Percentiles rank a stretch among this genome's conserved stretches.
Evolutionary conservation across 2,329 filamentous ascomycete species (phyloP).

Genomic region (Cercospora zeae-maydis): DNA sequence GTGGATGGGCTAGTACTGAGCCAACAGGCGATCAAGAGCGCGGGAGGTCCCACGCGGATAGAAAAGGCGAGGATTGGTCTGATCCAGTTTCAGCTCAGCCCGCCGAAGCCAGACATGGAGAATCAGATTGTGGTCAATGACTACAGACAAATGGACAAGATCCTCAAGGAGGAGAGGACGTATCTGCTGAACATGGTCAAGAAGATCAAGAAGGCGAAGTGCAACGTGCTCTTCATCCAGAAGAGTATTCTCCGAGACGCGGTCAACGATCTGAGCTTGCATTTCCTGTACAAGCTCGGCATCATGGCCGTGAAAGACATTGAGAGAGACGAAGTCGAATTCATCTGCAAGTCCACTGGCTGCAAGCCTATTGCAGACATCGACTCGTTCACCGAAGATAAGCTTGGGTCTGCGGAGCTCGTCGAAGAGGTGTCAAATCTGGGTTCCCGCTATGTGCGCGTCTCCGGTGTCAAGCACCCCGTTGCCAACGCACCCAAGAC

Average conservation of each 20-base stretch:
- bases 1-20: conserved; percentile 90
- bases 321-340: conserved; percentile 97
- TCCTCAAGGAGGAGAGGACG: conserved; percentile 96
- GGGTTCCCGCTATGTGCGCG: conserved; percentile 89
- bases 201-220: conserved; percentile 99
- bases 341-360: conserved; percentile 97
- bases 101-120: conserved; percentile 99
- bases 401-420: conserved; percentile 87
- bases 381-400: conserved; percentile 98
- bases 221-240: conserved; percentile 96
- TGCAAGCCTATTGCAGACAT: conserved; percentile 99
- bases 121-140: conserved; percentile 99
- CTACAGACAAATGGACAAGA: conserved; percentile 99
- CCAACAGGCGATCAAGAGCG: conserved; percentile 89
- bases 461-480: conserved; percentile 81
- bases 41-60: conserved; percentile 83
- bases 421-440: conserved; percentile 87
- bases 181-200: conserved; percentile 99
- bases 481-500: conserved; percentile 63
- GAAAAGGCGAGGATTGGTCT: conserved; percentile 96
- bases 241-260: conserved; percentile 97
- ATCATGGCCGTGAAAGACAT: conserved; percentile 97
- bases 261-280: conserved; percentile 93
- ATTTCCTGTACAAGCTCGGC: conserved; percentile 95
- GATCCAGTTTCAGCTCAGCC: conserved; percentile 98